These are phyloP conservation scores for Medicago ruthenica DNA, from an alignment of 306 rosid genomes.

Conservation along the genomic window DNA sequence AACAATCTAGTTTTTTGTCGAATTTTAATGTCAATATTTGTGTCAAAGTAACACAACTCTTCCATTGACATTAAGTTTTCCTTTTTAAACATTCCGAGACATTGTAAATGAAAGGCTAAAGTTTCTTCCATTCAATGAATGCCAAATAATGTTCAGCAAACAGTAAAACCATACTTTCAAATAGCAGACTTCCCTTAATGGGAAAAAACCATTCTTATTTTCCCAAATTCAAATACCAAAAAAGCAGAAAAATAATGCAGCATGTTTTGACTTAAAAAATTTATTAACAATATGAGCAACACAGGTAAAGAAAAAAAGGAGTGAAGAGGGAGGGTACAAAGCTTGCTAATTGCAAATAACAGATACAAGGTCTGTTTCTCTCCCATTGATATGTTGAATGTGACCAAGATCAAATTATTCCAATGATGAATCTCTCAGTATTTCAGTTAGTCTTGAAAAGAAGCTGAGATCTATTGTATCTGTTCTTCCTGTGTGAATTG, in stretches of 20 bases:
- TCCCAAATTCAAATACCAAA: conserved; percentile 23
- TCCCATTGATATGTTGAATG: conserved; percentile 27
- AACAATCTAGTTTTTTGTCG: too few species aligned
- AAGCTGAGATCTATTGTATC: conserved; percentile 66
- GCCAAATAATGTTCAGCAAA: too few species aligned
- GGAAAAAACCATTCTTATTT: not conserved
- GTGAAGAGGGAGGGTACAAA: conserved; percentile 17
- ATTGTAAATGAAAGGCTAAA: too few species aligned
- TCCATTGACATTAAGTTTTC: too few species aligned
- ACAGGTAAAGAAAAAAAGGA: conserved; percentile 6
- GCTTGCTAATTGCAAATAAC: conserved; percentile 20
- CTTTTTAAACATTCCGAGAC: too few species aligned
- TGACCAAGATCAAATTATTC: conserved; percentile 36
- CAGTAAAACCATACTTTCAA: too few species aligned
- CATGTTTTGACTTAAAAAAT: not conserved
- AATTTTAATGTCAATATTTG: too few species aligned
- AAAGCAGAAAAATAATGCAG: too few species aligned
- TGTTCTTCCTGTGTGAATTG: conserved; percentile 61
- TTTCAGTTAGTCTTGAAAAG: conserved; percentile 42
- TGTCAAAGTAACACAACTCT: too few species aligned
- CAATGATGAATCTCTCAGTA: conserved; percentile 32
- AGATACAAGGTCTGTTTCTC: conserved; percentile 19
- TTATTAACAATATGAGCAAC: conserved; percentile 9
- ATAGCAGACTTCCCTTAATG: not conserved
- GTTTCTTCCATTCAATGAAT: too few species aligned